Percentiles rank a stretch among this genome's conserved stretches.
Conservation (phyloP, 2,329 filamentous ascomycete species). For the Claviceps cyperi region DNA sequence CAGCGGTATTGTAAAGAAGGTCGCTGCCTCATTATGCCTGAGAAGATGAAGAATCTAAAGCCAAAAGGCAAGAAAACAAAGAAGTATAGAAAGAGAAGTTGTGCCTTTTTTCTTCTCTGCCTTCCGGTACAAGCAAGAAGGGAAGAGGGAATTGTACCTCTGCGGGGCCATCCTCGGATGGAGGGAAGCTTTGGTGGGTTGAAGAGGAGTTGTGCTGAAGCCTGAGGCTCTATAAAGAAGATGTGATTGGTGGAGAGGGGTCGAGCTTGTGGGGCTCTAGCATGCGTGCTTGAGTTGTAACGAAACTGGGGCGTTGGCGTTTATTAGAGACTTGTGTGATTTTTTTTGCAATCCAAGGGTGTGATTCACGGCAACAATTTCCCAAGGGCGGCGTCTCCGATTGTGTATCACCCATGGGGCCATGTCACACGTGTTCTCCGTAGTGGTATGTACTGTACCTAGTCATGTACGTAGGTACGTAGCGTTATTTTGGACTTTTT, state of each 20-base stretch:
- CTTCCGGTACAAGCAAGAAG: neutral
- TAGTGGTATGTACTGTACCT: too few species aligned
- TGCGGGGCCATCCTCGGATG: neutral
- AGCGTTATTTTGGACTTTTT: too few species aligned
- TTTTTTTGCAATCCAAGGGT: too few species aligned
- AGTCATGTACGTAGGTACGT: too few species aligned
- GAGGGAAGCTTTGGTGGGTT: neutral
- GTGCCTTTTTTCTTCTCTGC: neutral
- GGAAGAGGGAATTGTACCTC: neutral
- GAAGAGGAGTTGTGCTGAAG: neutral
- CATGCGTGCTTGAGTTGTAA: neutral
- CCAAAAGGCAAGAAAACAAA: too few species aligned
- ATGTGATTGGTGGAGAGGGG: neutral
- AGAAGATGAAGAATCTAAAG: too few species aligned
- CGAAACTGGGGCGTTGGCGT: neutral
- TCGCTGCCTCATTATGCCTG: too few species aligned
- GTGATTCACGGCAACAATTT: too few species aligned
- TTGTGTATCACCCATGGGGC: too few species aligned
- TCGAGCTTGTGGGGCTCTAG: neutral
- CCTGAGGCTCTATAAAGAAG: neutral
- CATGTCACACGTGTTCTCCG: too few species aligned
- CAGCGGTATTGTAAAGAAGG: too few species aligned
- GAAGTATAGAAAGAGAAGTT: neutral
- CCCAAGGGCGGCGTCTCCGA: too few species aligned
- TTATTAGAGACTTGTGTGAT: neutral